Conservation (phyloP, 257 asterid species). For the Linaria vulgaris region DNA sequence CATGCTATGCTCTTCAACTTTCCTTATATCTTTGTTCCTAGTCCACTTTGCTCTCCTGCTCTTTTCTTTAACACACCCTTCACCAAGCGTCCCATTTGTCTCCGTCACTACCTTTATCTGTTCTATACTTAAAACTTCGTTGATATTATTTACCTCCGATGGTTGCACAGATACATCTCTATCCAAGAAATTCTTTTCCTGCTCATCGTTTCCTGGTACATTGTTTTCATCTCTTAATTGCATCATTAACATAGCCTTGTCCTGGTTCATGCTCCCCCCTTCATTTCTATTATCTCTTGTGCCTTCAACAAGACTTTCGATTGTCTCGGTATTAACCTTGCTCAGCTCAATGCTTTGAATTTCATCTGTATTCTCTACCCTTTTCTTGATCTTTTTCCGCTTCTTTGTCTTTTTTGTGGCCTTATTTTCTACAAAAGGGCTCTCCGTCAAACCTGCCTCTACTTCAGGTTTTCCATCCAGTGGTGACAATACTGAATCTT, state of each 20-base stretch:
- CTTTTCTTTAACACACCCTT: too few relatives aligned
- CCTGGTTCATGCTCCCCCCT: constrained; percentile 26
- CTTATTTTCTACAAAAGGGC: constrained; percentile 25
- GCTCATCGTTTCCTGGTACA: constrained; percentile 16
- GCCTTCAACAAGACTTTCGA: constrained; percentile 23
- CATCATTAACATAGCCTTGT: constrained; percentile 28
- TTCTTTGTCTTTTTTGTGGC: constrained; percentile 24
- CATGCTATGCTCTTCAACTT: too few relatives aligned
- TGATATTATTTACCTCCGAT: too few relatives aligned
- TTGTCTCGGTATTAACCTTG: constrained; percentile 25
- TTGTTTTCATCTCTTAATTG: constrained; percentile 30
- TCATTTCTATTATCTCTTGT: constrained; percentile 13
- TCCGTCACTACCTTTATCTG: too few relatives aligned
- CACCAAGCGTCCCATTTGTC: too few relatives aligned
- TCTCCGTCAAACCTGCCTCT: constrained; percentile 24
- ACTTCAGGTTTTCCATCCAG: constrained; percentile 28
- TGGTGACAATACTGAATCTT: constrained; percentile 25
- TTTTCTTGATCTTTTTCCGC: constrained; percentile 6
- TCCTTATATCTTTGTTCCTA: too few relatives aligned
- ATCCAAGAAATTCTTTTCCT: neutral
- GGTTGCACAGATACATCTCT: too few relatives aligned
- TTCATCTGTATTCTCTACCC: constrained; percentile 11
- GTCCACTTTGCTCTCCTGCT: too few relatives aligned
- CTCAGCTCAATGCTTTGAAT: constrained; percentile 27
- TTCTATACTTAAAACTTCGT: too few relatives aligned